Percentiles rank a stretch among this genome's conserved stretches.
phyloP scores from a whole-genome alignment of 805 yeast species.

The Starmerella sirachaensis region DNA sequence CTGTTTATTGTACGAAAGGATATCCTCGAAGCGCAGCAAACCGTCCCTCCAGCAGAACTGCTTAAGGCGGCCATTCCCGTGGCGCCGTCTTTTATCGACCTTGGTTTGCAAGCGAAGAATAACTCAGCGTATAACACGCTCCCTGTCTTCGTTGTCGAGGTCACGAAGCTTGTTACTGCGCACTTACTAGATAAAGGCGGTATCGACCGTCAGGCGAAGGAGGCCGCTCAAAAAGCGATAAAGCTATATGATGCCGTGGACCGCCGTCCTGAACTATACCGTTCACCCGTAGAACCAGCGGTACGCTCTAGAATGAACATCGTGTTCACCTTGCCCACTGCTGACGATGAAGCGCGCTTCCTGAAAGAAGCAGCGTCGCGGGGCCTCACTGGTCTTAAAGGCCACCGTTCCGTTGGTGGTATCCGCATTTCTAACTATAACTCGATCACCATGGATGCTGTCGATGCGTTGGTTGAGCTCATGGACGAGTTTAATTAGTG shows the following conservation, averaged over 20 bases:
- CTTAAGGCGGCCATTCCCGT: constrained; percentile 53
- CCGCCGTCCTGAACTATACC: constrained; percentile 50
- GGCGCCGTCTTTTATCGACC: constrained; percentile 80
- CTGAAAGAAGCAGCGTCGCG: constrained; percentile 49
- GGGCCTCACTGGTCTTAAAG: constrained; percentile 70
- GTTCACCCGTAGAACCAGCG: constrained; percentile 48
- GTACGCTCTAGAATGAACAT: constrained; percentile 85
- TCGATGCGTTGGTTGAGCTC: constrained; percentile 14
- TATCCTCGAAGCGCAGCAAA: constrained; percentile 38
- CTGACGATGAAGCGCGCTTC: constrained; percentile 55
- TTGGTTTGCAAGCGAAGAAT: constrained; percentile 73
- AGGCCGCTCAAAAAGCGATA: constrained; percentile 50
- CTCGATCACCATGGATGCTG: constrained; percentile 50
- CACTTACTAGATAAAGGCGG: constrained; percentile 62
- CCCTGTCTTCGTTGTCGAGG: constrained; percentile 83
- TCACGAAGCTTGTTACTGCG: constrained; percentile 65
- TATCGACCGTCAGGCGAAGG: constrained; percentile 43
- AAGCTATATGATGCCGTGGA: constrained; percentile 56
- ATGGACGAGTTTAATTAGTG: constrained; percentile 10
- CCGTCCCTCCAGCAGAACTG: constrained; percentile 50
- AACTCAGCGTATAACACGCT: constrained; percentile 93
- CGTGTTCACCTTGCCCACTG: constrained; percentile 65
- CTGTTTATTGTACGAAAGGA: constrained; percentile 79
- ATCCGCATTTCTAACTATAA: constrained; percentile 88
- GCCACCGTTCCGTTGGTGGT: constrained; percentile 96